A percentile compares a stretch with the other conserved stretches of the same genome.
Evolutionary conservation across 139 green algal species (phyloP).

Genomic region (Axilococcus clingmanii): DNA sequence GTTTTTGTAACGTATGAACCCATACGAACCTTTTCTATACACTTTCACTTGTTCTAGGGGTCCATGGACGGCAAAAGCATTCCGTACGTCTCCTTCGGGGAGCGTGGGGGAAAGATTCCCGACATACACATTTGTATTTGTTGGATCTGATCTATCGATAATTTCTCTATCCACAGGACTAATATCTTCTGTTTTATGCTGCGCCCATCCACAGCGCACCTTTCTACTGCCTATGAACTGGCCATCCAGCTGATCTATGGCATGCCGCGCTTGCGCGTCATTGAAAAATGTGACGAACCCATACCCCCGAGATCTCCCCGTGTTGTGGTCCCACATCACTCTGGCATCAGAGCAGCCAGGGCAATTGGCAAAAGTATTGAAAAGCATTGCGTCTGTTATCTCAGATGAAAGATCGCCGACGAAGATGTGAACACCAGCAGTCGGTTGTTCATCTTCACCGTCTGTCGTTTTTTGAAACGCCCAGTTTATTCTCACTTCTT

Average conservation of each 20-base stretch:
- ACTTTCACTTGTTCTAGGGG: slow-evolving; percentile 52
- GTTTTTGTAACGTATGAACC: slow-evolving; percentile 47
- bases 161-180: background rate
- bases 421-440: slow-evolving; percentile 55
- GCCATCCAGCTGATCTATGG: slow-evolving; percentile 52
- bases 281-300: slow-evolving; percentile 69
- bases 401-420: slow-evolving; percentile 57
- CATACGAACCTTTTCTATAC: slow-evolving; percentile 57
- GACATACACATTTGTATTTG: slow-evolving; percentile 69
- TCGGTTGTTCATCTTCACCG: slow-evolving; percentile 43
- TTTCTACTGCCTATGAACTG: slow-evolving; percentile 37
- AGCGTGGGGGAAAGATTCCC: slow-evolving; percentile 47
- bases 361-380: slow-evolving; percentile 21
- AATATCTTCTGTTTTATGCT: slow-evolving; percentile 48
- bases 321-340: slow-evolving; percentile 70
- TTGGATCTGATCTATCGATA: slow-evolving; percentile 33
- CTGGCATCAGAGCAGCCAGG: slow-evolving; percentile 48
- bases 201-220: slow-evolving; percentile 60
- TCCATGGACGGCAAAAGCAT: slow-evolving; percentile 34
- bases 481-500: slow-evolving; percentile 67
- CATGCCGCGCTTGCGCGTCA: slow-evolving; percentile 41
- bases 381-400: slow-evolving; percentile 28
- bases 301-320: slow-evolving; percentile 54
- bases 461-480: slow-evolving; percentile 61
- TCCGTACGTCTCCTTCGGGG: slow-evolving; percentile 37